Conservation (phyloP, 2,329 filamentous ascomycete genomes). For the Xylaria sp. region DNA sequence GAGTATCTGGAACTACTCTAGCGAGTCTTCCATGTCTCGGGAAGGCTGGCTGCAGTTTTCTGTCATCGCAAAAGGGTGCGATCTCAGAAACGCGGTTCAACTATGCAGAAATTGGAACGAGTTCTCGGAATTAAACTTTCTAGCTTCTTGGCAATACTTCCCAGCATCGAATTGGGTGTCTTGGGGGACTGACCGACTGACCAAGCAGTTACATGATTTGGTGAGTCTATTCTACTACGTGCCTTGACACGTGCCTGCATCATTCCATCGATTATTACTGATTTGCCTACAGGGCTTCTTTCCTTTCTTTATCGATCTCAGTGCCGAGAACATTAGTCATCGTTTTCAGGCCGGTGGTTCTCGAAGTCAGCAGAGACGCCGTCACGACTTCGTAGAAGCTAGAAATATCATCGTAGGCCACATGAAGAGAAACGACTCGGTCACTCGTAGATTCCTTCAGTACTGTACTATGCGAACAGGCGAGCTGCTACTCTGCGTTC, state of each 20-base stretch:
- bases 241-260: background rate
- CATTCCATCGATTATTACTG: conserved; percentile 8
- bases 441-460: conserved; percentile 49
- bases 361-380: conserved; percentile 41
- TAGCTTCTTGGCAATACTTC: conserved; percentile 58
- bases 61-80: conserved; percentile 60
- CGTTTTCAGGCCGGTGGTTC: conserved; percentile 41
- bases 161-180: conserved; percentile 57
- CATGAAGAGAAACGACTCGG: conserved; percentile 50
- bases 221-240: conserved; percentile 40
- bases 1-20: conserved; percentile 62
- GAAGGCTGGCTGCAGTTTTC: conserved; percentile 63
- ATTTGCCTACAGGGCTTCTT: conserved; percentile 43
- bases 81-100: conserved; percentile 56
- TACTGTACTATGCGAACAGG: conserved; percentile 47
- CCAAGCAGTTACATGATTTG: conserved; percentile 55
- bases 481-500: conserved; percentile 45
- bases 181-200: conserved; percentile 53
- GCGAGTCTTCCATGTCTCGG: conserved; percentile 57
- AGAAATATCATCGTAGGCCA: conserved; percentile 49
- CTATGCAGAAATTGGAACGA: conserved; percentile 63
- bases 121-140: conserved; percentile 59
- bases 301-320: conserved; percentile 44
- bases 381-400: conserved; percentile 44
- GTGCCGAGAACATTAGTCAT: conserved; percentile 39